Percentiles rank a stretch among this genome's conserved stretches.
These are phyloP conservation scores for Solanum peruvianum DNA, from an alignment of 257 asterid genomes.

Conservation along the genomic window DNA sequence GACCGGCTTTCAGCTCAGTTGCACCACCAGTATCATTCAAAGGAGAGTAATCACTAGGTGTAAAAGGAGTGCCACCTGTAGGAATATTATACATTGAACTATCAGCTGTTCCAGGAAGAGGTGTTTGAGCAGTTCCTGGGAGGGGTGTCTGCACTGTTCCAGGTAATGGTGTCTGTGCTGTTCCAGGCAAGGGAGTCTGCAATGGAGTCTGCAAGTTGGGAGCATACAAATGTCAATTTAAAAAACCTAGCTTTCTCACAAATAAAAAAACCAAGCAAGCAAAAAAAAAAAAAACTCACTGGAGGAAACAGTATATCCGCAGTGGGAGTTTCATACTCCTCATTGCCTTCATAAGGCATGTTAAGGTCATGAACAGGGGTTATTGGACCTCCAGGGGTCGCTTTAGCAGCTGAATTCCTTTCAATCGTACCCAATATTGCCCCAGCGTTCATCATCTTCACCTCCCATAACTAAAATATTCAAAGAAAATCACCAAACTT, in stretches of 20 bases:
- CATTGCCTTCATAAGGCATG: slow-evolving; percentile 88
- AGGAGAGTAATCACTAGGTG: slow-evolving; percentile 60
- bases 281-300: slow-evolving; percentile 25
- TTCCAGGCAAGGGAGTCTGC: slow-evolving; percentile 79
- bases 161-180: slow-evolving; percentile 67
- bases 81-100: slow-evolving; percentile 57
- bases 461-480: slow-evolving; percentile 63
- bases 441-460: slow-evolving; percentile 91
- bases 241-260: not conserved
- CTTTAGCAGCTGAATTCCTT: slow-evolving; percentile 46
- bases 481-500: slow-evolving; percentile 5
- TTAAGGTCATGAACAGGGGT: slow-evolving; percentile 86
- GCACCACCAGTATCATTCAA: slow-evolving; percentile 42
- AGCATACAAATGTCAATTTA: not conserved
- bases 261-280: not conserved
- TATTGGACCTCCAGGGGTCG: slow-evolving; percentile 42
- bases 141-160: slow-evolving; percentile 66
- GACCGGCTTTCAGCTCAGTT: slow-evolving; percentile 40
- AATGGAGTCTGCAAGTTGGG: slow-evolving; percentile 60
- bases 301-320: slow-evolving; percentile 96
- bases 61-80: slow-evolving; percentile 82
- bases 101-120: slow-evolving; percentile 61
- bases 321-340: slow-evolving; percentile 96
- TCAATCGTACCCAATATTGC: slow-evolving; percentile 77
- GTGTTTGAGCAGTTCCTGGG: slow-evolving; percentile 66